Conservation (phyloP, 176 grass and related monocot genomes). For the Panicum miliaceum region DNA sequence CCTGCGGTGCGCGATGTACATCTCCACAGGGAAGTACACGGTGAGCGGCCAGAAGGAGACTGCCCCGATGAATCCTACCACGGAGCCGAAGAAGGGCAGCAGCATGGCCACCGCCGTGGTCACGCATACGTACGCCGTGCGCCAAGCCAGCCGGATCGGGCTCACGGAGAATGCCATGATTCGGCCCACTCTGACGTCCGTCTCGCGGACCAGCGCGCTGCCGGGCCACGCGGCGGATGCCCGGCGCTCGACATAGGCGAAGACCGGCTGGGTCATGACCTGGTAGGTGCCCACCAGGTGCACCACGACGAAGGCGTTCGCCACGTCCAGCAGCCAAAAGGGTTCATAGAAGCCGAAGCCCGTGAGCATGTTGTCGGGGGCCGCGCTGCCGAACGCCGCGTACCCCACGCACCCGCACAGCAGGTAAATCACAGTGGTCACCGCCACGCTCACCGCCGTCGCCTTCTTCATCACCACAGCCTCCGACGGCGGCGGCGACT, state of each 20-base stretch:
- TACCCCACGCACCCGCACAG: slow-evolving; percentile 79
- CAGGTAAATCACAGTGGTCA: slow-evolving; percentile 69
- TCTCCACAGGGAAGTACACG: slow-evolving; percentile 62
- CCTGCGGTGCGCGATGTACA: slow-evolving; percentile 51
- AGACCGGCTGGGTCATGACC: slow-evolving; percentile 67
- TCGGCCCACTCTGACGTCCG: neutral
- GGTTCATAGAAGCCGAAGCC: slow-evolving; percentile 91
- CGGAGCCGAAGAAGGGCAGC: slow-evolving; percentile 39
- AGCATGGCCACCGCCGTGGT: slow-evolving; percentile 39
- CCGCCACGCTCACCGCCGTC: slow-evolving; percentile 52
- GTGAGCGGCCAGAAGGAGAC: slow-evolving; percentile 68
- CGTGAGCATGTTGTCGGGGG: slow-evolving; percentile 73
- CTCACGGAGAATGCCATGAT: neutral
- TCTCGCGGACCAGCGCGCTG: slow-evolving; percentile 5
- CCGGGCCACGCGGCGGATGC: slow-evolving; percentile 46
- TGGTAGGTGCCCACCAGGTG: slow-evolving; percentile 79
- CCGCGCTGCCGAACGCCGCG: slow-evolving; percentile 61
- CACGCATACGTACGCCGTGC: slow-evolving; percentile 32
- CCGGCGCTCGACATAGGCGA: slow-evolving; percentile 70
- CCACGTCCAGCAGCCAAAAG: slow-evolving; percentile 75
- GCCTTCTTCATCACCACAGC: slow-evolving; percentile 78
- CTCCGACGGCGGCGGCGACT: slow-evolving; percentile 65
- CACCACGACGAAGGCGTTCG: slow-evolving; percentile 71
- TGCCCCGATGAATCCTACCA: slow-evolving; percentile 25
- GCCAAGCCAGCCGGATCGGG: slow-evolving; percentile 17